phyloP scores from a whole-genome alignment of 2,329 filamentous ascomycete genomes.

The Nannizzia gypsea region DNA sequence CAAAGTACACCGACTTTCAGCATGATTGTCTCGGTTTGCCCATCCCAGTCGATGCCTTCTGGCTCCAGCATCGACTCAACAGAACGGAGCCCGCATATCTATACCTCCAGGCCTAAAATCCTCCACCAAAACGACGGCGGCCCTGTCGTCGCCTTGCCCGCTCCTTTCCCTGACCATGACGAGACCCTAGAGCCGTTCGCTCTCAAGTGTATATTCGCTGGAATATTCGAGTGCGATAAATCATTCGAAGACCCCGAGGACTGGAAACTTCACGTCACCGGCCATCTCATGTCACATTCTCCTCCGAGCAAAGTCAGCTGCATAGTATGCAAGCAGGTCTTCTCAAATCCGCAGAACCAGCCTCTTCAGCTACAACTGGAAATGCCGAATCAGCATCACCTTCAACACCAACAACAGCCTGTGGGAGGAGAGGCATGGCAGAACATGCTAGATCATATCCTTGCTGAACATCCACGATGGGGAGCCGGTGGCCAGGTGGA shows the following conservation, averaged over 20 bases:
- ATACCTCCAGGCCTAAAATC: neutral
- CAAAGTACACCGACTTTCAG: neutral
- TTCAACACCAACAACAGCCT: neutral
- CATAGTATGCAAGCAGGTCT: slow-evolving; percentile 29
- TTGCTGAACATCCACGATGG: slow-evolving; percentile 28
- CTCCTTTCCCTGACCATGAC: neutral
- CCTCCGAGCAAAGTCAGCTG: slow-evolving; percentile 33
- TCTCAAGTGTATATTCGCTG: slow-evolving; percentile 30
- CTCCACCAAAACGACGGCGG: slow-evolving; percentile 1
- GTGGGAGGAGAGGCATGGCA: slow-evolving; percentile 27
- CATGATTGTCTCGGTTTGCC: neutral
- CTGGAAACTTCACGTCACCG: slow-evolving; percentile 36
- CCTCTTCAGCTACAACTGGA: neutral
- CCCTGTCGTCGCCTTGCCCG: neutral
- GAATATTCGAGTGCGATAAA: slow-evolving; percentile 33
- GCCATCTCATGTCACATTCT: slow-evolving; percentile 33
- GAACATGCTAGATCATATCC: slow-evolving; percentile 33
- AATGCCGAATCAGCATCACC: neutral
- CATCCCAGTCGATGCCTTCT: neutral
- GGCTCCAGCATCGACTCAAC: neutral
- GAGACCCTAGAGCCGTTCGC: neutral
- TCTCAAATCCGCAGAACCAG: slow-evolving; percentile 14
- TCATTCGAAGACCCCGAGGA: slow-evolving; percentile 27
- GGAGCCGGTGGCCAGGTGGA: slow-evolving; percentile 31
- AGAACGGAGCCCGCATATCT: neutral